A percentile compares a stretch with the other conserved stretches of the same genome.
phyloP scores from a whole-genome alignment of 2,329 filamentous ascomycete species.

The Verticillium isaacii region DNA sequence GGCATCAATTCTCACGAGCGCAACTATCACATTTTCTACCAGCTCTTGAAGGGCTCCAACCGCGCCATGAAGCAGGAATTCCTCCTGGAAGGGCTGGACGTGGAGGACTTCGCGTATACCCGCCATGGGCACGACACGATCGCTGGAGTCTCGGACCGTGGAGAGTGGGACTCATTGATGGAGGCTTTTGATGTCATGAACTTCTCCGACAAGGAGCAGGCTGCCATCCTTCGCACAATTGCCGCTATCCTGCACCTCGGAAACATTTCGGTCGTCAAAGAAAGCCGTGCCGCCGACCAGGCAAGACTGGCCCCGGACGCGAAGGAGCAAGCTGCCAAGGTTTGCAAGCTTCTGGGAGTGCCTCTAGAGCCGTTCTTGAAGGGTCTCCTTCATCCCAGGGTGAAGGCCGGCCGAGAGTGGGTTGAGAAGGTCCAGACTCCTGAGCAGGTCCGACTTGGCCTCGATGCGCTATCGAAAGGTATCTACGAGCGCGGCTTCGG shows the following conservation, averaged over 20 bases:
- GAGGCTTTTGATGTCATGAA: conserved; percentile 96
- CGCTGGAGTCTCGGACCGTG: conserved; percentile 78
- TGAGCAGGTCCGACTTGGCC: conserved; percentile 84
- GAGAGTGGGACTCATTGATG: conserved; percentile 85
- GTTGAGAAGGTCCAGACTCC: conserved; percentile 98
- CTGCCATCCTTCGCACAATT: conserved; percentile 77
- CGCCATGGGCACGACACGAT: conserved; percentile 89
- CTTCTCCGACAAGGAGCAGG: conserved; percentile 80
- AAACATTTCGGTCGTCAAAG: conserved; percentile 84
- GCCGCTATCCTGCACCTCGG: conserved; percentile 91
- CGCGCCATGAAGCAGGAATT: conserved; percentile 69
- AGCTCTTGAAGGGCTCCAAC: conserved; percentile 82
- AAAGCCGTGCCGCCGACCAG: conserved; percentile 87
- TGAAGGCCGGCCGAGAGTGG: conserved; percentile 96
- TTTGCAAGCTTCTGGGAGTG: conserved; percentile 82
- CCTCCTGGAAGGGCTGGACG: conserved; percentile 66
- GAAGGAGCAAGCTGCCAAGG: conserved; percentile 67
- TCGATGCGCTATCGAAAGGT: conserved; percentile 92
- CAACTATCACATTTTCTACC: conserved; percentile 98
- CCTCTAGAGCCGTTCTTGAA: conserved; percentile 80
- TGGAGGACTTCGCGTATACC: conserved; percentile 89
- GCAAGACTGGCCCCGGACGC: conserved; percentile 75
- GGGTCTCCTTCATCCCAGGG: conserved; percentile 83
- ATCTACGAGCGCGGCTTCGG: conserved; percentile 97
- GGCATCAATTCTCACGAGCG: conserved; percentile 81